Evolutionary conservation across 352 stramenopile species (phyloP).

Genomic region (Blastocystis sp.): DNA sequence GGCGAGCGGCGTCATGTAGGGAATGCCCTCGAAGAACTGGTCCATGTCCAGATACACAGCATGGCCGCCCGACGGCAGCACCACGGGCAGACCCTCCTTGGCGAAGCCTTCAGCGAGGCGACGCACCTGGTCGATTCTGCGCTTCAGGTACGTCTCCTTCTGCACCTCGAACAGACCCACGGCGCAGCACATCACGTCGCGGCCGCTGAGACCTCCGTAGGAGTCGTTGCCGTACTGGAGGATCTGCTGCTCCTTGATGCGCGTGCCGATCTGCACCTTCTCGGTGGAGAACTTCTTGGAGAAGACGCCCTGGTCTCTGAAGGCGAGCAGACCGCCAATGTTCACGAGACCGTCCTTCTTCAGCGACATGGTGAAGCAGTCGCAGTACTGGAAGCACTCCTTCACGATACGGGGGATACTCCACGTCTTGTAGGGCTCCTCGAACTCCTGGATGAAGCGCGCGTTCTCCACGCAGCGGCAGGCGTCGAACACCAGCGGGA

Average conservation of each 20-base stretch:
- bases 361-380: slow-evolving; percentile 69
- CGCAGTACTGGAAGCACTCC: slow-evolving; percentile 65
- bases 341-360: slow-evolving; percentile 71
- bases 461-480: slow-evolving; percentile 69
- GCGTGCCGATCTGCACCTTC: slow-evolving; percentile 64
- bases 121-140: slow-evolving; percentile 66
- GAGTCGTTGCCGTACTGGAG: slow-evolving; percentile 70
- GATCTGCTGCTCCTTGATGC: slow-evolving; percentile 70
- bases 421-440: slow-evolving; percentile 66
- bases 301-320: slow-evolving; percentile 67
- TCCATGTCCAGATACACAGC: slow-evolving; percentile 70
- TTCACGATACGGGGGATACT: slow-evolving; percentile 59
- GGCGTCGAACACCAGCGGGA: slow-evolving; percentile 68
- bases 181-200: slow-evolving; percentile 67
- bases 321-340: slow-evolving; percentile 68
- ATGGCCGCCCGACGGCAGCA: slow-evolving; percentile 60
- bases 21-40: slow-evolving; percentile 69
- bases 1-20: slow-evolving; percentile 62
- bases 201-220: slow-evolving; percentile 67
- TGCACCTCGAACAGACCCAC: slow-evolving; percentile 69
- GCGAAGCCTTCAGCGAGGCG: slow-evolving; percentile 60
- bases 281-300: slow-evolving; percentile 67
- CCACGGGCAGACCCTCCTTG: slow-evolving; percentile 67
- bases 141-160: slow-evolving; percentile 64
- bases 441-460: slow-evolving; percentile 70